phyloP scores from a whole-genome alignment of 805 yeast genomes.

The Sungouiozyma intestinalis region DNA sequence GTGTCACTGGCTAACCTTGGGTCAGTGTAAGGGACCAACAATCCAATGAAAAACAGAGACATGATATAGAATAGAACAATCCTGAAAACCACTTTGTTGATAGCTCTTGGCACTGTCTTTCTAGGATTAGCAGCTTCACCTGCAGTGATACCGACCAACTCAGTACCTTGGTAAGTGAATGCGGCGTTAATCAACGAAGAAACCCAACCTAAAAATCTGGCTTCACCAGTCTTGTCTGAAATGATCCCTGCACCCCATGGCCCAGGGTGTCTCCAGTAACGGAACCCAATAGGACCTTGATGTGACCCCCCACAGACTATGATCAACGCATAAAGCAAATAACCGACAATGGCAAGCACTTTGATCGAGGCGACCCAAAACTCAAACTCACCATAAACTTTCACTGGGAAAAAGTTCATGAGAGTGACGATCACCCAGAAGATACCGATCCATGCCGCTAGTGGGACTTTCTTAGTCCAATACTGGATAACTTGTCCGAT shows the following conservation, averaged over 20 bases:
- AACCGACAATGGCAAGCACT: slow-evolving; percentile 45
- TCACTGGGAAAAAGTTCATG: slow-evolving; percentile 43
- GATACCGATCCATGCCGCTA: slow-evolving; percentile 53
- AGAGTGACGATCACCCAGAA: slow-evolving; percentile 38
- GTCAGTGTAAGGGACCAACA: slow-evolving; percentile 55
- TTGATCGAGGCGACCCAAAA: slow-evolving; percentile 47
- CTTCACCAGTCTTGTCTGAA: slow-evolving; percentile 33
- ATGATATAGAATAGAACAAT: slow-evolving; percentile 50
- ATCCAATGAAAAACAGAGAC: slow-evolving; percentile 52
- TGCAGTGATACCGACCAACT: slow-evolving; percentile 46
- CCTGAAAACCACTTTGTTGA: slow-evolving; percentile 53
- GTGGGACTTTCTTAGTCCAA: slow-evolving; percentile 46
- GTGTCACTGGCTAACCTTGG: slow-evolving; percentile 30
- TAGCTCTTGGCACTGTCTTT: slow-evolving; percentile 59
- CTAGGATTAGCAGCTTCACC: slow-evolving; percentile 58
- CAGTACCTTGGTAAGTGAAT: slow-evolving; percentile 52
- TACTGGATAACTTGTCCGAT: slow-evolving; percentile 44
- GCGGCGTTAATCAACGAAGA: slow-evolving; percentile 44
- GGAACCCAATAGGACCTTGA: slow-evolving; percentile 51
- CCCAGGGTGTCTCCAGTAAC: slow-evolving; percentile 60
- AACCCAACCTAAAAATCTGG: slow-evolving; percentile 44
- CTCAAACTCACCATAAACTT: slow-evolving; percentile 46
- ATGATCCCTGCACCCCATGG: slow-evolving; percentile 53
- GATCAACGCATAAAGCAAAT: slow-evolving; percentile 41
- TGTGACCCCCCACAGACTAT: slow-evolving; percentile 49